phyloP scores from a whole-genome alignment of 2,329 filamentous ascomycete species.

The Fusarium fracticaudum region DNA sequence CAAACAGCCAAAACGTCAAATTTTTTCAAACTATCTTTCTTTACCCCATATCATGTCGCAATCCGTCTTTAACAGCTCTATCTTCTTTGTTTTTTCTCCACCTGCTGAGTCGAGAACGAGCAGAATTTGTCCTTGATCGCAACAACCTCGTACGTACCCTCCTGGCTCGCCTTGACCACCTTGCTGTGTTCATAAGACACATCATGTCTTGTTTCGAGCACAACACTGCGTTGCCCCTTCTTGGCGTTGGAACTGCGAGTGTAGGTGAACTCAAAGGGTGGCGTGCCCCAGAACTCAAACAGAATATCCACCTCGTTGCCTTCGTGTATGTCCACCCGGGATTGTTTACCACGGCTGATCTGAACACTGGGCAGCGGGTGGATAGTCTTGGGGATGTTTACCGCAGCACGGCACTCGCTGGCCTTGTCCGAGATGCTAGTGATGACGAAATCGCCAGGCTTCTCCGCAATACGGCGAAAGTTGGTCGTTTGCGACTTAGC shows the following conservation, averaged over 20 bases:
- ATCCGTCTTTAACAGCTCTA: slow-evolving; percentile 17
- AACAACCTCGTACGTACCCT: slow-evolving; percentile 97
- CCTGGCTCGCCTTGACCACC: slow-evolving; percentile 84
- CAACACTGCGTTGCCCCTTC: slow-evolving; percentile 78
- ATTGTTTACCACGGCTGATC: slow-evolving; percentile 84
- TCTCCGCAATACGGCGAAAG: slow-evolving; percentile 93
- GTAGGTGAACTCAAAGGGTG: slow-evolving; percentile 98
- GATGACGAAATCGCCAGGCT: slow-evolving; percentile 87
- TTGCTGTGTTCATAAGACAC: slow-evolving; percentile 83
- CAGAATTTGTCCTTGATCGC: slow-evolving; percentile 95
- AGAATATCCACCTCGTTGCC: slow-evolving; percentile 92
- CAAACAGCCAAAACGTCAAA: slow-evolving; percentile 24
- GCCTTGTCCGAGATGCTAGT: slow-evolving; percentile 88
- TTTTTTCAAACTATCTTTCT: slow-evolving; percentile 31
- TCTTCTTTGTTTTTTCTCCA: slow-evolving; percentile 59
- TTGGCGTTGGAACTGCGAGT: slow-evolving; percentile 87
- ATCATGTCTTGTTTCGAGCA: slow-evolving; percentile 92
- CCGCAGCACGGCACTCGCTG: slow-evolving; percentile 84
- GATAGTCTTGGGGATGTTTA: slow-evolving; percentile 82
- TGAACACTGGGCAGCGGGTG: slow-evolving; percentile 92
- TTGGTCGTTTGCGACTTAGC: slow-evolving; percentile 82
- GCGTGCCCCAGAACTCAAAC: slow-evolving; percentile 95
- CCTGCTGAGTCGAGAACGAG: slow-evolving; percentile 80
- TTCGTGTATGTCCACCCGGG: slow-evolving; percentile 93
- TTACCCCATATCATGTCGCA: background rate